phyloP scores from a whole-genome alignment of 805 yeast species.

The Sugiyamaella chiloensis region DNA sequence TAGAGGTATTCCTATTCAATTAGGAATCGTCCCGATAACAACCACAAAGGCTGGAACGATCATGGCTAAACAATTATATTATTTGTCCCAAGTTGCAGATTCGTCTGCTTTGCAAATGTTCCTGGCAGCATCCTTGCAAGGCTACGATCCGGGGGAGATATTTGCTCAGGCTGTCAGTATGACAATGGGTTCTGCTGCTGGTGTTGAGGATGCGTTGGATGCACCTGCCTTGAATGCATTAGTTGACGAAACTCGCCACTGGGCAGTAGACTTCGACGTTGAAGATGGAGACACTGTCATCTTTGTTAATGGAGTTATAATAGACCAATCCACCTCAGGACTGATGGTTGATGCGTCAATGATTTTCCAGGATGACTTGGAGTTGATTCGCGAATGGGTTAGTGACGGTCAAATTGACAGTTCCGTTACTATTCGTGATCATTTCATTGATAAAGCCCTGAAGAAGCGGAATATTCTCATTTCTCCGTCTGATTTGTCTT shows the following conservation, averaged over 20 bases:
- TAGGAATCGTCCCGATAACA: constrained; percentile 74
- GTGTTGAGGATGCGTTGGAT: not conserved
- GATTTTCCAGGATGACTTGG: constrained; percentile 50
- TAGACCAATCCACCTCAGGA: constrained; percentile 13
- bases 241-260: constrained; percentile 22
- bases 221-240: constrained; percentile 1
- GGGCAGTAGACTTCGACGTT: constrained; percentile 38
- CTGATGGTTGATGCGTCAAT: constrained; percentile 18
- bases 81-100: constrained; percentile 8
- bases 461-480: constrained; percentile 46
- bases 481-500: constrained; percentile 46
- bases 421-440: constrained; percentile 32
- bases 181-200: constrained; percentile 6
- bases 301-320: constrained; percentile 60
- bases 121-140: constrained; percentile 6
- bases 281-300: constrained; percentile 49
- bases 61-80: constrained; percentile 21
- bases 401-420: constrained; percentile 19
- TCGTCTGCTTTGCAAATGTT: not conserved
- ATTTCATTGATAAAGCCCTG: constrained; percentile 44
- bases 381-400: constrained; percentile 24
- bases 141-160: constrained; percentile 3
- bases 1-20: constrained; percentile 67
- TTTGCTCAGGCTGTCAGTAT: constrained; percentile 1
- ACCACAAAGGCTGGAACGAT: constrained; percentile 23